A percentile compares a stretch with the other conserved stretches of the same genome.
phyloP scores from a whole-genome alignment of 176 grass and related monocot genomes.

The Hordeum marinum region DNA sequence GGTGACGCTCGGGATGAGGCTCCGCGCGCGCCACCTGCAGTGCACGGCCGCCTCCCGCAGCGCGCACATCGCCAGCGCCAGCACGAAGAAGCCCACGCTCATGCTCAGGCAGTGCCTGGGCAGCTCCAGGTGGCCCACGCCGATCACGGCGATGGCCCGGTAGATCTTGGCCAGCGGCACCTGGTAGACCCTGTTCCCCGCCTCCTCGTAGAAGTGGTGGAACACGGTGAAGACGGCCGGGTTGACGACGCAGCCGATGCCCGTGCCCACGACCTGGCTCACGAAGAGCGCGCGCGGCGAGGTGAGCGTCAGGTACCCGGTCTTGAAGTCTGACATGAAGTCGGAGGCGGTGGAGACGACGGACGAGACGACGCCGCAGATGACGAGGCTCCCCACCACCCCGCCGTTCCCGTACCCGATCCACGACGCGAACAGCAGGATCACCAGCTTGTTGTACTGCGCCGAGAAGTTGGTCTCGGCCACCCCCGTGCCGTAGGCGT shows the following conservation, averaged over 20 bases:
- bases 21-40: slow-evolving; percentile 23
- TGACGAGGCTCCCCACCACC: slow-evolving; percentile 57
- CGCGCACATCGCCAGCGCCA: slow-evolving; percentile 36
- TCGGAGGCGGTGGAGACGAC: slow-evolving; percentile 67
- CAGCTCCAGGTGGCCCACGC: slow-evolving; percentile 42
- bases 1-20: slow-evolving; percentile 52
- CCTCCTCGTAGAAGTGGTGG: slow-evolving; percentile 51
- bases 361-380: slow-evolving; percentile 61
- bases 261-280: slow-evolving; percentile 64
- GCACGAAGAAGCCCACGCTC: slow-evolving; percentile 37
- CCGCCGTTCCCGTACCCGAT: slow-evolving; percentile 36
- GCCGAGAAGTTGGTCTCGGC: slow-evolving; percentile 70
- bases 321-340: slow-evolving; percentile 80
- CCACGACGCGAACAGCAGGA: slow-evolving; percentile 66
- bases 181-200: slow-evolving; percentile 27
- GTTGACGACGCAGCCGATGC: slow-evolving; percentile 55
- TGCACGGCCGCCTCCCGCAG: slow-evolving; percentile 38
- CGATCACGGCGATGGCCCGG: slow-evolving; percentile 65
- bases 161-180: slow-evolving; percentile 59
- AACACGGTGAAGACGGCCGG: slow-evolving; percentile 60
- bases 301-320: slow-evolving; percentile 68
- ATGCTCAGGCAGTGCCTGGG: slow-evolving; percentile 51
- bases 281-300: slow-evolving; percentile 61
- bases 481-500: slow-evolving; percentile 73
- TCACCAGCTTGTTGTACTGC: slow-evolving; percentile 66